These are phyloP conservation scores for Amylocarpus encephaloides DNA, from an alignment of 2,329 filamentous ascomycete genomes.

Conservation along the genomic window DNA sequence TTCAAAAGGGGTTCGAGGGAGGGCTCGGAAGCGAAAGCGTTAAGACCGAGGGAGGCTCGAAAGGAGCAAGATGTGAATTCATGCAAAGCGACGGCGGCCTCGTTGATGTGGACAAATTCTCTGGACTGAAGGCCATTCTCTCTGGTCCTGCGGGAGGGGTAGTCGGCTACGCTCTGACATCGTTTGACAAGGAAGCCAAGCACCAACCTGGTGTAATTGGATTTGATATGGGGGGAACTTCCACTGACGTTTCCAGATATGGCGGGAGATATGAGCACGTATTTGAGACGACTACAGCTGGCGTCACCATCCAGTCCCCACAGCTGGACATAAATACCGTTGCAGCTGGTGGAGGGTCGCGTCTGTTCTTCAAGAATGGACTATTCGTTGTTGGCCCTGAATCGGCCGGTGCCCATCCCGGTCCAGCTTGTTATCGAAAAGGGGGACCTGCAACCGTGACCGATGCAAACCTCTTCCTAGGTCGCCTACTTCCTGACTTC, in stretches of 20 bases:
- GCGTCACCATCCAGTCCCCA: slow-evolving; percentile 70
- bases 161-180: slow-evolving; percentile 59
- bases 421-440: slow-evolving; percentile 86
- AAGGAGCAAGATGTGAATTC: slow-evolving; percentile 60
- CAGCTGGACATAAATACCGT: slow-evolving; percentile 74
- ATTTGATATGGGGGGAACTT: slow-evolving; percentile 60
- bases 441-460: slow-evolving; percentile 88
- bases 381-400: slow-evolving; percentile 66
- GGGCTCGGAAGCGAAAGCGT: slow-evolving; percentile 7
- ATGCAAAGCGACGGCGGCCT: slow-evolving; percentile 46
- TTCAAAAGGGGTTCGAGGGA: slow-evolving; percentile 57
- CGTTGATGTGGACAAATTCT: slow-evolving; percentile 49
- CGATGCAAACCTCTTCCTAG: slow-evolving; percentile 82
- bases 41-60: slow-evolving; percentile 48
- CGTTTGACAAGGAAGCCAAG: slow-evolving; percentile 56
- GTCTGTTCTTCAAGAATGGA: slow-evolving; percentile 62
- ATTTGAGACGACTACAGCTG: slow-evolving; percentile 73
- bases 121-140: slow-evolving; percentile 56
- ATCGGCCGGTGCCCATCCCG: slow-evolving; percentile 63
- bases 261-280: slow-evolving; percentile 63
- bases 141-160: slow-evolving; percentile 64
- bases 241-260: slow-evolving; percentile 62
- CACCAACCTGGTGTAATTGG: slow-evolving; percentile 54
- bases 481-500: slow-evolving; percentile 79
- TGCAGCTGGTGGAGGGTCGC: slow-evolving; percentile 38